Conservation (phyloP, 78 protist genomes). For the Dictyostelium citrinum region DNA sequence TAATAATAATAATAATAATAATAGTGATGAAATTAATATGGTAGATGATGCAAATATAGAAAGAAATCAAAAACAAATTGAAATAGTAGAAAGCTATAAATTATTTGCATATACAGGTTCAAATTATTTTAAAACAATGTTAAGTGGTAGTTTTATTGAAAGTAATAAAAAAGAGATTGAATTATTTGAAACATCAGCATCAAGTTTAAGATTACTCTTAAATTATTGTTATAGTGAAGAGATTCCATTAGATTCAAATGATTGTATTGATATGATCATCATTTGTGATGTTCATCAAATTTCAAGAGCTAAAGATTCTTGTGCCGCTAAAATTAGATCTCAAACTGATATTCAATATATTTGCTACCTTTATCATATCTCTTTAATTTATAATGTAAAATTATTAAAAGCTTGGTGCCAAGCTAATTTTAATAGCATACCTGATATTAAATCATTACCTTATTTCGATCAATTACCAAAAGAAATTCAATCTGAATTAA, state of each 20-base stretch:
- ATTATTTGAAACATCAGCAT: not conserved
- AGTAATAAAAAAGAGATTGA: constrained; percentile 13
- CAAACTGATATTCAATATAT: not conserved
- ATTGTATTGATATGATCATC: constrained; percentile 18
- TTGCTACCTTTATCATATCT: constrained; percentile 20
- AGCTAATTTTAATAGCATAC: not conserved
- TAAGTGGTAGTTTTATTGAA: constrained; percentile 41
- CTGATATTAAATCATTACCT: not conserved
- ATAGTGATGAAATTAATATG: not conserved
- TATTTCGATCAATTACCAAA: not conserved
- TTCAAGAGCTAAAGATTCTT: constrained; percentile 32
- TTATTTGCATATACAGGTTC: not conserved
- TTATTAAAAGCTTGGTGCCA: constrained; percentile 7
- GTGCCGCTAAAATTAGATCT: constrained; percentile 14
- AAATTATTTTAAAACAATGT: constrained; percentile 37
- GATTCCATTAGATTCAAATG: constrained; percentile 4
- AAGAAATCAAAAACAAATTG: not conserved
- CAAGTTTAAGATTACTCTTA: not conserved
- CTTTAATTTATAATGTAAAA: not conserved
- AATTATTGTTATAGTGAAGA: constrained; percentile 35
- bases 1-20: not conserved
- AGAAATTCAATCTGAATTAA: not conserved
- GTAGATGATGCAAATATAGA: not conserved
- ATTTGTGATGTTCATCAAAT: constrained; percentile 50
- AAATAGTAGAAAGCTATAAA: not conserved